Base-by-base conservation (phyloP, 345 rosid genomes). In the Limnanthes douglasii region DNA sequence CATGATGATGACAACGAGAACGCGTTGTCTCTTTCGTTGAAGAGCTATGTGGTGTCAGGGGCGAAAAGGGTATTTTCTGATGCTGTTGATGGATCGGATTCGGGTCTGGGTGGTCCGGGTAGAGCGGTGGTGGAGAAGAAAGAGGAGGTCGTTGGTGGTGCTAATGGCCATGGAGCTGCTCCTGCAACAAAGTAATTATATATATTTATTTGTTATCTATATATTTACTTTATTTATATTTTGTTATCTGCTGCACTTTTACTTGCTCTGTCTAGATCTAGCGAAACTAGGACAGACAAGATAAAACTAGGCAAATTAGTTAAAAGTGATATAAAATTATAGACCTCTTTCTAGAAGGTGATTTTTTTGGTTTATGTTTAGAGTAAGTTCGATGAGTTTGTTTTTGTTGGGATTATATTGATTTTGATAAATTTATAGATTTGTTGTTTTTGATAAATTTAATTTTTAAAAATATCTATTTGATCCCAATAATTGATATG, bases 31-130 rank as follows among this genome's bases (percentile, higher is more conserved):
- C 31, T 50, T 37, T 43, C 78, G 26, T 46, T 59, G 32, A 69
- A 69, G 47, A 58, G 58, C 43, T 62, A 37, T 26, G 41, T 53
- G 3, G 51, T 59, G 2, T 57, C 75, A 14, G 72, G 79, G 2
- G 72, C 77, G 11, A 73, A 68, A 51, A 66, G 92, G 51, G 71
- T 64, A 0, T 73, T 70, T 32, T 63, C 68, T 21, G 76, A 70
- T 39, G 72, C 76, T 35, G 69, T 65, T 33, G 51, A 67, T 9
- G 54, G 40, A 19, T 45, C 50, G 46, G 49, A 47, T 27, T 40
- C 49, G 5, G 36, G 21, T 33, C 24, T 37, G 12, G 34, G 31
- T 40, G 18, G 38, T 37, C 59, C 57, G 11, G 47, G 24, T 15
- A 46, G 28, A 32, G 54, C 41, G 34, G 46, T 56, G 42, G 56